A percentile compares a stretch with the other conserved stretches of the same genome.
phyloP scores from a whole-genome alignment of 495 filamentous ascomycete species.

The Astrothelium macrocarpum region DNA sequence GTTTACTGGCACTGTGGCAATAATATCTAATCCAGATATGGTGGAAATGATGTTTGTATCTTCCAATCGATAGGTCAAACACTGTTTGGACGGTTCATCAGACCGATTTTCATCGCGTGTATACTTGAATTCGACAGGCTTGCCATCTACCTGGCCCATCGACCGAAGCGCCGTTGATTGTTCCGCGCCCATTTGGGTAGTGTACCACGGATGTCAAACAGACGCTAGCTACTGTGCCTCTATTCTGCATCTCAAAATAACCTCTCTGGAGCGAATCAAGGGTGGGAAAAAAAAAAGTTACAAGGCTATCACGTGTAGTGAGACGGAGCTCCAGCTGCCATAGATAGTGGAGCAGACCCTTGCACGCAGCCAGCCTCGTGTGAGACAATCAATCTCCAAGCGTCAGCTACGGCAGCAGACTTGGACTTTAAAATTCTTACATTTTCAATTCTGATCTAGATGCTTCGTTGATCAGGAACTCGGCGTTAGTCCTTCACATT shows the following conservation, averaged over 20 bases:
- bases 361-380: not conserved
- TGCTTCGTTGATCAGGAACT: not conserved
- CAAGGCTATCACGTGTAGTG: not conserved
- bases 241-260: not conserved
- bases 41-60: not conserved
- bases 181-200: constrained; percentile 3
- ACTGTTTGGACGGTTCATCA: not conserved
- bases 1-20: constrained; percentile 12
- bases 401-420: not conserved
- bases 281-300: not conserved
- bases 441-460: not conserved
- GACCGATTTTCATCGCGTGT: not conserved
- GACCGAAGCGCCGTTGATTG: constrained; percentile 1
- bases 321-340: not conserved
- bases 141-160: constrained; percentile 18
- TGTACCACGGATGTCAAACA: not conserved
- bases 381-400: not conserved
- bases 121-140: constrained; percentile 15
- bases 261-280: not conserved
- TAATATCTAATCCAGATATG: constrained; percentile 13
- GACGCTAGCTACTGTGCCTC: not conserved
- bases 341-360: not conserved
- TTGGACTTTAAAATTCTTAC: no score
- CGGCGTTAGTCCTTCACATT: no score
- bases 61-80: not conserved